Conservation (phyloP, 139 green algal species). For the Volvox africanus region DNA sequence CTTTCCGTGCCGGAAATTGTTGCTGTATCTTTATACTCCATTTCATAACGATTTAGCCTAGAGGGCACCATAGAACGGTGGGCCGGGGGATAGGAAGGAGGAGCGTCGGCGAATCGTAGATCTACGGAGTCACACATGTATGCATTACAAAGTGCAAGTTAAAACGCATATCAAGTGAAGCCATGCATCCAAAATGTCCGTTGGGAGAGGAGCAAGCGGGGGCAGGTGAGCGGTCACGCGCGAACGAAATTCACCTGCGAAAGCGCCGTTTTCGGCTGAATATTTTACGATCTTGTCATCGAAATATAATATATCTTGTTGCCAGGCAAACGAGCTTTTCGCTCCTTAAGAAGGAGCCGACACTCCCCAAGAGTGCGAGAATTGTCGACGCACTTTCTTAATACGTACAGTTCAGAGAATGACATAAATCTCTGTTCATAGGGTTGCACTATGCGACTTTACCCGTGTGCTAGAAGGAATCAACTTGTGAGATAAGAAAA, state of each 20-base stretch:
- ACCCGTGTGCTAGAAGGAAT: no score
- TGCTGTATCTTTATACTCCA: not conserved
- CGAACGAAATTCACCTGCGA: not conserved
- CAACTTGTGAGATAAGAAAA: no score
- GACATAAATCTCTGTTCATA: no score
- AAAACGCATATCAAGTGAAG: not conserved
- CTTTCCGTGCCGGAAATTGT: not conserved
- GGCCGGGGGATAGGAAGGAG: not conserved
- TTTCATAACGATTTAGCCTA: not conserved
- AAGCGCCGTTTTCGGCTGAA: not conserved
- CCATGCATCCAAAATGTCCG: not conserved
- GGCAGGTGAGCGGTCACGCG: not conserved
- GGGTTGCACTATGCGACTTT: no score
- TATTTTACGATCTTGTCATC: not conserved
- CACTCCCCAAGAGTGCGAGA: not conserved
- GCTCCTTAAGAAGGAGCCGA: not conserved
- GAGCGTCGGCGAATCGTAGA: constrained; percentile 3
- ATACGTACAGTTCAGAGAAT: no score
- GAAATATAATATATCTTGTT: not conserved
- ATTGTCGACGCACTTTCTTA: no score
- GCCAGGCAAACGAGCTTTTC: not conserved
- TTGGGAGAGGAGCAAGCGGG: not conserved
- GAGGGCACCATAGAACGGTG: not conserved
- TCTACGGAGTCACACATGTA: not conserved
- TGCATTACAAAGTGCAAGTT: not conserved